Conservation (phyloP, 2,329 filamentous ascomycete species). For the Claviceps africana region DNA sequence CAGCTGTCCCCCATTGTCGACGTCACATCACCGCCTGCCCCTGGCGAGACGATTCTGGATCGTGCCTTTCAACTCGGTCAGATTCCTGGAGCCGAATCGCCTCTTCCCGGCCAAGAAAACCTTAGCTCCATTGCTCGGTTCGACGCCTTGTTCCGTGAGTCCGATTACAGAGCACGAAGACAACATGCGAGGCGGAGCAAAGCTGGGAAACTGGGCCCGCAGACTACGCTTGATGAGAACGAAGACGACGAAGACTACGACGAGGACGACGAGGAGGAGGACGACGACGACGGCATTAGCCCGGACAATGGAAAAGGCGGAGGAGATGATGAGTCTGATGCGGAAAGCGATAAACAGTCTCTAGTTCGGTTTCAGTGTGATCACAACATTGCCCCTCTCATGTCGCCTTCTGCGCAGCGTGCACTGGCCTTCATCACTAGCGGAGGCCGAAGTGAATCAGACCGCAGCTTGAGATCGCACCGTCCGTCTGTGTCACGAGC, state of each 20-base stretch:
- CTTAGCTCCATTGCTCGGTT: conserved; percentile 51
- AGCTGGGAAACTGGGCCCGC: conserved; percentile 16
- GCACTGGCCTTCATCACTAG: conserved; percentile 36
- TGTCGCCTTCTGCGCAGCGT: conserved; percentile 32
- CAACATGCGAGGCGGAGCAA: conserved; percentile 22
- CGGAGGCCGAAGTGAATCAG: conserved; percentile 23
- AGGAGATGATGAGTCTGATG: conserved; percentile 19
- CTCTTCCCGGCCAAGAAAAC: conserved; percentile 44
- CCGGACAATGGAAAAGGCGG: conserved; percentile 23
- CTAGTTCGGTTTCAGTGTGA: conserved; percentile 16
- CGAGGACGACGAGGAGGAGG: neutral
- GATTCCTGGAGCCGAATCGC: conserved; percentile 45
- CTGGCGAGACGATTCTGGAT: conserved; percentile 53
- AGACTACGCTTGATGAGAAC: conserved; percentile 38
- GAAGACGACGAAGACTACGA: conserved; percentile 11
- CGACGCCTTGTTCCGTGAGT: conserved; percentile 50
- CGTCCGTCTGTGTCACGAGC: conserved; percentile 18
- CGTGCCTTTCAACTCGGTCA: conserved; percentile 49
- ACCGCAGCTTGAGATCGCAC: conserved; percentile 16
- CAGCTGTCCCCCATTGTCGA: conserved; percentile 21
- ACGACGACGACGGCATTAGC: no score
- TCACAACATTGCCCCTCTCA: conserved; percentile 16
- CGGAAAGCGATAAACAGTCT: conserved; percentile 26
- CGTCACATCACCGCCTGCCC: conserved; percentile 36
- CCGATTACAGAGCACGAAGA: conserved; percentile 35